These are phyloP conservation scores for Lachancea waltii DNA, from an alignment of 805 yeast genomes.

Conservation along the genomic window DNA sequence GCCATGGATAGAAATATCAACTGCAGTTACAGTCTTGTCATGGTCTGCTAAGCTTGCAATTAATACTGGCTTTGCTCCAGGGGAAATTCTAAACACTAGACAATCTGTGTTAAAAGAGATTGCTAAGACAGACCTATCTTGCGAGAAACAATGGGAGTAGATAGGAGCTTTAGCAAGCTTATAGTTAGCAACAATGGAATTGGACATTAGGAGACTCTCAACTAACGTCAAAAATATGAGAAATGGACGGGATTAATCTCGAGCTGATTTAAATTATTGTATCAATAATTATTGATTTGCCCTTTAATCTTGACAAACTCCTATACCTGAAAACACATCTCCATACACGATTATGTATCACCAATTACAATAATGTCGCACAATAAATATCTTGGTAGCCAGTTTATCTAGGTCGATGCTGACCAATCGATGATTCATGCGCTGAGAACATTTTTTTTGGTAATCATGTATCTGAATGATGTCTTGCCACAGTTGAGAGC, in stretches of 20 bases:
- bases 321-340: too few relatives aligned
- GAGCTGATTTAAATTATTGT: too few relatives aligned
- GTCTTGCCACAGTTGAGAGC: too few relatives aligned
- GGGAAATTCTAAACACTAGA: constrained; percentile 60
- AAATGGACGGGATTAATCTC: too few relatives aligned
- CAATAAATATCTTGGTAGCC: too few relatives aligned
- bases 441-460: too few relatives aligned
- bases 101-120: constrained; percentile 74
- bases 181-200: constrained; percentile 35
- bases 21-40: constrained; percentile 90
- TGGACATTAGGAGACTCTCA: constrained; percentile 22
- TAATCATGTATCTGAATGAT: too few relatives aligned
- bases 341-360: not conserved
- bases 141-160: constrained; percentile 84
- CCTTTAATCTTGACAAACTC: too few relatives aligned
- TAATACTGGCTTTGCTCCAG: constrained; percentile 46
- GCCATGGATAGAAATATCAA: constrained; percentile 84
- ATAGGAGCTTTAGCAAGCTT: constrained; percentile 79
- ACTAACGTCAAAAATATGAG: constrained; percentile 4
- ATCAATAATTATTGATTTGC: too few relatives aligned
- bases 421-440: too few relatives aligned
- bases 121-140: constrained; percentile 61
- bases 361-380: too few relatives aligned
- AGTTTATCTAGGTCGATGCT: too few relatives aligned
- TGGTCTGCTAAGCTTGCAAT: constrained; percentile 71